Conservation (phyloP, 306 rosid genomes). For the Lupinus albus region DNA sequence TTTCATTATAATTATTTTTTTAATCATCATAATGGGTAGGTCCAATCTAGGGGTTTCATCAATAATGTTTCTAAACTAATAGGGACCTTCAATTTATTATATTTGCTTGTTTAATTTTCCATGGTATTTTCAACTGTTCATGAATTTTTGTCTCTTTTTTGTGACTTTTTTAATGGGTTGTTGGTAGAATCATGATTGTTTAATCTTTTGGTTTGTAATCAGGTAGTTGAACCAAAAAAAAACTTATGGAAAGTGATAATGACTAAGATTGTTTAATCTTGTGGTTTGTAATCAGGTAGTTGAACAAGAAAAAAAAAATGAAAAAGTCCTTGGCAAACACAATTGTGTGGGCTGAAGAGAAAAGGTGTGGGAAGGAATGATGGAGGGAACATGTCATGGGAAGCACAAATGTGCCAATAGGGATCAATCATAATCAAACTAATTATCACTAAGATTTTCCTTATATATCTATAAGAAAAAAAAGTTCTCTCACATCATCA, state of each 20-base stretch:
- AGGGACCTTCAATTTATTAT: not conserved
- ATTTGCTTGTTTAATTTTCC: conserved; percentile 21
- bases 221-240: conserved; percentile 59
- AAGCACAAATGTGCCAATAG: conserved; percentile 77
- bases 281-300: conserved; percentile 52
- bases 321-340: conserved; percentile 65
- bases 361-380: conserved; percentile 59
- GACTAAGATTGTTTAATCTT: not conserved
- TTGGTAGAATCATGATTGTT: not conserved
- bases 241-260: too few species aligned
- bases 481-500: too few species aligned
- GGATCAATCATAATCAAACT: conserved; percentile 34
- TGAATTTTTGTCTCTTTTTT: too few species aligned
- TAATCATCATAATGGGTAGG: not conserved
- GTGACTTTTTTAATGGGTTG: not conserved
- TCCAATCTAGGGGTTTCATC: not conserved
- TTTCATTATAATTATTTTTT: conserved; percentile 13
- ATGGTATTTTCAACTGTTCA: not conserved
- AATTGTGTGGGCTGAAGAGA: conserved; percentile 61
- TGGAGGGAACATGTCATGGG: conserved; percentile 66
- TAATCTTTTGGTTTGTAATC: conserved; percentile 32
- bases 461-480: too few species aligned
- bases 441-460: conserved; percentile 33
- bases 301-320: conserved; percentile 56
- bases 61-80: conserved; percentile 14